phyloP scores from a whole-genome alignment of 2,329 filamentous ascomycete species.

The Cladobotryum protrusum region DNA sequence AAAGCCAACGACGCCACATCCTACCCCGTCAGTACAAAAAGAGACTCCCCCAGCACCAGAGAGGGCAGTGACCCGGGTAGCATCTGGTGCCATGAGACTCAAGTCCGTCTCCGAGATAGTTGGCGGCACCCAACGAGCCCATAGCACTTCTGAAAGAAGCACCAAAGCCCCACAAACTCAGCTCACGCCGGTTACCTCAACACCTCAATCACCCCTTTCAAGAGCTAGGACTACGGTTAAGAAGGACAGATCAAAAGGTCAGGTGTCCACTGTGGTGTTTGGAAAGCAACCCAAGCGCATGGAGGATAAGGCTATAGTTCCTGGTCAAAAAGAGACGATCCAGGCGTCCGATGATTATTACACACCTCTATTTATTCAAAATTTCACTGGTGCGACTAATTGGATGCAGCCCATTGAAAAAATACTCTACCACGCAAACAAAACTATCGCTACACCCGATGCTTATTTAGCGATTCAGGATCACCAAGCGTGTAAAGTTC shows the following conservation, averaged over 20 bases:
- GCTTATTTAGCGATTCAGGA: constrained; percentile 79
- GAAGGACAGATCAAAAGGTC: constrained; percentile 55
- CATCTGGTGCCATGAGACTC: constrained; percentile 62
- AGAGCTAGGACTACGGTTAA: constrained; percentile 32
- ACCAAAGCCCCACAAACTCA: constrained; percentile 27
- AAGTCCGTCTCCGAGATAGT: constrained; percentile 71
- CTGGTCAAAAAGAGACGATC: constrained; percentile 34
- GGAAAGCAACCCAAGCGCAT: constrained; percentile 55
- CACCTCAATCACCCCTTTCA: constrained; percentile 36
- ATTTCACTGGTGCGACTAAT: constrained; percentile 47
- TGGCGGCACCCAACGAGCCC: constrained; percentile 45
- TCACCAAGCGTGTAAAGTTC: constrained; percentile 77
- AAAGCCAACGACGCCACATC: constrained; percentile 11
- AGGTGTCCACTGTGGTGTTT: constrained; percentile 71
- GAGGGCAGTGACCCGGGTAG: constrained; percentile 62
- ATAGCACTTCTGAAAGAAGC: constrained; percentile 29
- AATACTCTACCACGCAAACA: constrained; percentile 75
- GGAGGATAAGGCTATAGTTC: constrained; percentile 41
- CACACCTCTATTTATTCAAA: constrained; percentile 54
- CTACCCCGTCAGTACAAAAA: constrained; percentile 6
- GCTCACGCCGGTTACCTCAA: constrained; percentile 37
- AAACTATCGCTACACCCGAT: constrained; percentile 82
- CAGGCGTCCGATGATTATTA: constrained; percentile 57
- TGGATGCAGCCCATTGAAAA: constrained; percentile 62
- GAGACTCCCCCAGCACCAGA: constrained; percentile 24